Evolutionary conservation across 257 asterid species (phyloP).

Genomic region (Nicotiana obtusifolia): DNA sequence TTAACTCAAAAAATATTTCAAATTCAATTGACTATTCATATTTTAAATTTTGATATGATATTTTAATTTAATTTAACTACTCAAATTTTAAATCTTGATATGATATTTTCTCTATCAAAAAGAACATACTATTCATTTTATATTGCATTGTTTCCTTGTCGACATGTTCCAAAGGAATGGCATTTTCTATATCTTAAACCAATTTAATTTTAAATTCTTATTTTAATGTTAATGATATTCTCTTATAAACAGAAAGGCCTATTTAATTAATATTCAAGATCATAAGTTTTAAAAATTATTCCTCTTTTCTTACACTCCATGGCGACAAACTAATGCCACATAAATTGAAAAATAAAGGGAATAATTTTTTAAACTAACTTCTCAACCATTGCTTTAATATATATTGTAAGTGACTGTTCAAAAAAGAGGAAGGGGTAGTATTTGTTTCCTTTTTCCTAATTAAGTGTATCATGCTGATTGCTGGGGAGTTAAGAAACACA

Average conservation of each 20-base stretch:
- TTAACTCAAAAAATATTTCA: neutral
- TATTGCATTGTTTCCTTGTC: no score
- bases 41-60: neutral
- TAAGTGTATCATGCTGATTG: neutral
- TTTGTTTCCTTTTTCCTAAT: neutral
- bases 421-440: no score
- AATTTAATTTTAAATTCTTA: neutral
- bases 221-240: neutral
- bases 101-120: neutral
- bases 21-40: neutral
- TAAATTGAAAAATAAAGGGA: neutral
- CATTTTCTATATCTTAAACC: neutral
- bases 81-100: neutral
- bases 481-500: neutral
- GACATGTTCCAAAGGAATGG: no score
- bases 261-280: neutral
- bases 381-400: neutral
- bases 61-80: neutral
- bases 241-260: neutral
- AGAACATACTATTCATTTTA: no score
- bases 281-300: neutral
- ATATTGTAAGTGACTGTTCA: neutral
- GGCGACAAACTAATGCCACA: no score
- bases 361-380: neutral
- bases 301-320: neutral